phyloP scores from a whole-genome alignment of 345 rosid genomes.

The Arabidopsis arenosa region DNA sequence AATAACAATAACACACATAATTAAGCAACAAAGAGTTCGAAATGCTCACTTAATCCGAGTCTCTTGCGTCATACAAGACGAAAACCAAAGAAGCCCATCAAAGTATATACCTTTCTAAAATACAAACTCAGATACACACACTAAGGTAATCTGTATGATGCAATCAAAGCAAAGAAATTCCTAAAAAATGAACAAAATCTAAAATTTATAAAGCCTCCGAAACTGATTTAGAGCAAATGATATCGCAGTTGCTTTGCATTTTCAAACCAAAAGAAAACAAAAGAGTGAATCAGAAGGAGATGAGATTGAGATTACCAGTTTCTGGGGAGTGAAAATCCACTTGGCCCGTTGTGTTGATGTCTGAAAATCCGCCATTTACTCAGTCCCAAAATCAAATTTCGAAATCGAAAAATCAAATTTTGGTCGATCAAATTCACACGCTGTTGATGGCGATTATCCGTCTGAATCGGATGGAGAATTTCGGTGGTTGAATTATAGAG shows the following conservation, averaged over 20 bases:
- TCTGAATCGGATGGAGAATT: neutral
- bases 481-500: too few relatives aligned
- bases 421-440: neutral
- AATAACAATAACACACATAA: constrained; percentile 6
- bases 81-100: neutral
- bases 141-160: neutral
- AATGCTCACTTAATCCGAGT: neutral
- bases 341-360: constrained; percentile 87
- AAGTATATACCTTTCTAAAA: too few relatives aligned
- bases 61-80: constrained; percentile 17
- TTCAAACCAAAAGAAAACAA: constrained; percentile 21
- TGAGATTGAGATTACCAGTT: constrained; percentile 51
- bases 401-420: neutral
- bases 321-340: constrained; percentile 88
- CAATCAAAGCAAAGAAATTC: constrained; percentile 12
- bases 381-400: neutral
- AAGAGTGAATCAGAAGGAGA: neutral
- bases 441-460: neutral
- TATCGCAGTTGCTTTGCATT: neutral
- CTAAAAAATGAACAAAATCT: neutral
- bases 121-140: neutral
- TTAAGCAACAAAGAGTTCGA: neutral
- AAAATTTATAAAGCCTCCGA: neutral
- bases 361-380: constrained; percentile 84
- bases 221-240: neutral